These are phyloP conservation scores for Kickxella alabastrina DNA, from an alignment of 192 early-diverging fungal species.

Conservation along the genomic window DNA sequence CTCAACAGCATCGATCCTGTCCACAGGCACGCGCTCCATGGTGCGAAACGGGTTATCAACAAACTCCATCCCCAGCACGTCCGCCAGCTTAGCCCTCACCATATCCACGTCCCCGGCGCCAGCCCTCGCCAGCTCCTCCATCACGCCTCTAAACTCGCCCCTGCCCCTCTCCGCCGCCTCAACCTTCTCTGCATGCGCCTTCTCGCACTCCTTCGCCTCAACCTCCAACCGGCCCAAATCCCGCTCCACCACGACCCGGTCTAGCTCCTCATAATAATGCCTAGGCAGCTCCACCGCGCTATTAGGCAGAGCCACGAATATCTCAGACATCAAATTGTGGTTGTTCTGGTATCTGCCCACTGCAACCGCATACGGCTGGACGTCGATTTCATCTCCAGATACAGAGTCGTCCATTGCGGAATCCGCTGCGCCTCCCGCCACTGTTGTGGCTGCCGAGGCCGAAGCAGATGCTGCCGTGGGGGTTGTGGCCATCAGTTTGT, in stretches of 20 bases:
- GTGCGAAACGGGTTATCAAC: slow-evolving; percentile 39
- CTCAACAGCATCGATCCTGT: slow-evolving; percentile 23
- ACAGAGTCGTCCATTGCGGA: slow-evolving; percentile 7
- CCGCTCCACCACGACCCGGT: not conserved
- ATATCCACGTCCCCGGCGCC: slow-evolving; percentile 11
- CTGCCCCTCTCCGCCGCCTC: slow-evolving; percentile 6
- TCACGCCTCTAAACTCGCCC: slow-evolving; percentile 27
- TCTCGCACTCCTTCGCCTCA: slow-evolving; percentile 15
- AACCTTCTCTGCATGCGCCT: slow-evolving; percentile 13
- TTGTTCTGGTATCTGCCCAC: slow-evolving; percentile 44
- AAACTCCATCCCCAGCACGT: slow-evolving; percentile 40
- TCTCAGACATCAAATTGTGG: slow-evolving; percentile 45
- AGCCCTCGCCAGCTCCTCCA: slow-evolving; percentile 15
- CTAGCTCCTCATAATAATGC: slow-evolving; percentile 37
- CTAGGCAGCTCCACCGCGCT: slow-evolving; percentile 31
- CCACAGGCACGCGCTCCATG: slow-evolving; percentile 26
- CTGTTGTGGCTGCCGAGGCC: not conserved
- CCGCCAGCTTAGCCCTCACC: slow-evolving; percentile 18
- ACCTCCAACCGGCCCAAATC: not conserved
- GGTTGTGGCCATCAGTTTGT: no score
- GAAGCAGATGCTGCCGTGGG: no score
- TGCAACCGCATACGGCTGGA: slow-evolving; percentile 37
- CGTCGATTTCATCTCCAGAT: slow-evolving; percentile 36
- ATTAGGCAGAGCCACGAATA: slow-evolving; percentile 43
- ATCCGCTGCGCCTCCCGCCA: not conserved